A percentile compares a stretch with the other conserved stretches of the same genome.
Conservation (phyloP, 2,329 filamentous ascomycete species). For the Pyricularia grisea region DNA sequence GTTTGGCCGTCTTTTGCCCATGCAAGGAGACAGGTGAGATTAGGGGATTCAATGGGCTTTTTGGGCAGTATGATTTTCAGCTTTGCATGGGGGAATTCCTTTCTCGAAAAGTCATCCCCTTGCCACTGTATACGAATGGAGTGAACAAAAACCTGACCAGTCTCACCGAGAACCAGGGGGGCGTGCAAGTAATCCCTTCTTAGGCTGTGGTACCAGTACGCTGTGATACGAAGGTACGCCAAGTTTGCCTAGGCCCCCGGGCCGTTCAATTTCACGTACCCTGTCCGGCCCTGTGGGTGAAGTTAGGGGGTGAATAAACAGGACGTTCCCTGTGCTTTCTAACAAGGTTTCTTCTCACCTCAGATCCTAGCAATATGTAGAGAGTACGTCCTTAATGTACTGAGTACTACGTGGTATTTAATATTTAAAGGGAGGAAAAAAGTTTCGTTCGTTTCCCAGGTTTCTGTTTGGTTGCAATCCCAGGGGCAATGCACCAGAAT, state of each 20-base stretch:
- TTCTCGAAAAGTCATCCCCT: not conserved
- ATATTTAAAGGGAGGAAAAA: not conserved
- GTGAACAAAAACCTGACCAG: not conserved
- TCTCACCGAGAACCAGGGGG: not conserved
- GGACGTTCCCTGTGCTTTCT: not conserved
- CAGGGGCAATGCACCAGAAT: not conserved
- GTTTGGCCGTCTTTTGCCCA: not conserved
- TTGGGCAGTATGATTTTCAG: not conserved
- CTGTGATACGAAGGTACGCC: not conserved
- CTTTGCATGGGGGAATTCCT: not conserved
- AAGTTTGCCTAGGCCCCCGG: not conserved
- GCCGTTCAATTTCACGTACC: not conserved
- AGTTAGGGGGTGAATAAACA: not conserved
- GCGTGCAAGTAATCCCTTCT: not conserved
- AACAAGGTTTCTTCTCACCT: not conserved
- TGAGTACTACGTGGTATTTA: not conserved
- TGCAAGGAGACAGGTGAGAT: not conserved
- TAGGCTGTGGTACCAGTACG: not conserved
- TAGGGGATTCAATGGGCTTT: not conserved
- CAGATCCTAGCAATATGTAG: not conserved
- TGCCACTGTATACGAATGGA: not conserved
- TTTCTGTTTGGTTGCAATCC: not conserved
- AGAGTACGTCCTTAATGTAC: no score
- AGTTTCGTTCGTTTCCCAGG: not conserved
- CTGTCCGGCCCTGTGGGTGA: not conserved